Conservation (phyloP, 1,284 basidiomycete species). For the Anthracocystis setariae region DNA sequence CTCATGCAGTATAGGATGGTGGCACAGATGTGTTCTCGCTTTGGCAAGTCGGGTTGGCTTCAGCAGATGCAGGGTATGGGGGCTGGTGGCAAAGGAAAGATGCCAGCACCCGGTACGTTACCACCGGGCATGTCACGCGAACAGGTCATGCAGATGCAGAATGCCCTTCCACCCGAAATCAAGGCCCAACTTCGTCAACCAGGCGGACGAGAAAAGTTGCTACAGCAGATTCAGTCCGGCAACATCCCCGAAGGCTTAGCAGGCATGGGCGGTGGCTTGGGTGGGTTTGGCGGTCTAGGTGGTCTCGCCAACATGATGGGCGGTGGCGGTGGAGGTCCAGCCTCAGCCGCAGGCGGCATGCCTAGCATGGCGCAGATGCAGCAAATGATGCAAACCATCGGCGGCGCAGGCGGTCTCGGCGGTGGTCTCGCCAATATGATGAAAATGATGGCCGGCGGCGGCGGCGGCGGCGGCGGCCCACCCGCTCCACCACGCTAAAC, state of each 20-base stretch:
- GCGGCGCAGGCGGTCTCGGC: slow-evolving; percentile 56
- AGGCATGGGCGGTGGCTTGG: slow-evolving; percentile 44
- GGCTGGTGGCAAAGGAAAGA: slow-evolving; percentile 46
- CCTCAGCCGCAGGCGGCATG: slow-evolving; percentile 43
- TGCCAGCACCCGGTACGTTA: slow-evolving; percentile 54
- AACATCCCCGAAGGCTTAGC: slow-evolving; percentile 48
- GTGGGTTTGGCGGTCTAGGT: slow-evolving; percentile 42
- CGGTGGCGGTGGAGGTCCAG: slow-evolving; percentile 29
- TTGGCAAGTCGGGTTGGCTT: slow-evolving; percentile 78
- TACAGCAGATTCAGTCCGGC: slow-evolving; percentile 58
- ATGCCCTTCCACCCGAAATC: slow-evolving; percentile 64
- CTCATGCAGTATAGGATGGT: slow-evolving; percentile 72
- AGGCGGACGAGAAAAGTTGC: slow-evolving; percentile 61
- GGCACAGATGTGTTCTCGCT: slow-evolving; percentile 62
- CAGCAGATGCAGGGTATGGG: slow-evolving; percentile 57
- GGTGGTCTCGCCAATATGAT: slow-evolving; percentile 73
- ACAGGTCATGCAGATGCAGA: slow-evolving; percentile 65
- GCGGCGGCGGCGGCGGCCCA: slow-evolving; percentile 72
- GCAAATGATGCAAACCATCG: slow-evolving; percentile 69
- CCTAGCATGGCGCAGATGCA: slow-evolving; percentile 53
- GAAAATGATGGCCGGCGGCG: slow-evolving; percentile 84
- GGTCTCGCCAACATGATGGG: slow-evolving; percentile 44
- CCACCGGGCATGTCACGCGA: slow-evolving; percentile 65
- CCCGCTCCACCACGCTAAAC: slow-evolving; percentile 16
- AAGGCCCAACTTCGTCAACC: slow-evolving; percentile 67